Conservation (phyloP, 1,284 basidiomycete genomes). For the Papiliotrema flavescens region DNA sequence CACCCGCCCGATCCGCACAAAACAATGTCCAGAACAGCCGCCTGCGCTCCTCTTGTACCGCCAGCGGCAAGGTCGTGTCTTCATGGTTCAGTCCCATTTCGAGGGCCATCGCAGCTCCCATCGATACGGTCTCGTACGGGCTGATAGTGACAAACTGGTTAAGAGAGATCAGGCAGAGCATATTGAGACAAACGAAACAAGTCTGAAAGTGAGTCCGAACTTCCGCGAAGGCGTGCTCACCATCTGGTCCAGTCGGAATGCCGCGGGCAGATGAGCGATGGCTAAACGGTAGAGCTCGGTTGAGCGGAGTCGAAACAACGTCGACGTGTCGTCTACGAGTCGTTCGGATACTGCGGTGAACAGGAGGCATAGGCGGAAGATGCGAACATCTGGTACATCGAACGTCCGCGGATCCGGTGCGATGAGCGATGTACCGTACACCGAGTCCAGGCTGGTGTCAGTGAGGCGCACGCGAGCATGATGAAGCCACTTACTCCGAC, state of each 20-base stretch:
- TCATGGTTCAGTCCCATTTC: constrained; percentile 8
- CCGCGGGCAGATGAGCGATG: constrained; percentile 2
- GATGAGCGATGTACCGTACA: neutral
- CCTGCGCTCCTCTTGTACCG: constrained; percentile 5
- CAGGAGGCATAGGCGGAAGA: neutral
- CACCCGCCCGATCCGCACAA: constrained; percentile 3
- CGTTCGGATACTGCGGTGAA: neutral
- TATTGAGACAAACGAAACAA: constrained; percentile 4
- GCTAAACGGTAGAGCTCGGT: neutral
- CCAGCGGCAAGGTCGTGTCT: neutral
- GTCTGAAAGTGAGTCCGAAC: neutral
- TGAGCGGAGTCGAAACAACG: neutral
- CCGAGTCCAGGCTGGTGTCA: neutral
- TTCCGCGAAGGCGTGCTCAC: neutral
- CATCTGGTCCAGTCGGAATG: neutral
- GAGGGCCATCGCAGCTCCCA: constrained; percentile 1
- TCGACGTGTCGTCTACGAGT: neutral
- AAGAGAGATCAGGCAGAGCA: constrained; percentile 1
- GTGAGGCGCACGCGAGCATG: neutral
- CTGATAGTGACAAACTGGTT: constrained; percentile 8
- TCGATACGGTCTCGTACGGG: constrained; percentile 5
- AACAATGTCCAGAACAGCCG: constrained; percentile 11
- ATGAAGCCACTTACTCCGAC: neutral
- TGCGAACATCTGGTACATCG: neutral
- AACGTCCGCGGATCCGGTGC: neutral